Conservation (phyloP, 805 yeast genomes). For the Zygoascus flipseniorum region DNA sequence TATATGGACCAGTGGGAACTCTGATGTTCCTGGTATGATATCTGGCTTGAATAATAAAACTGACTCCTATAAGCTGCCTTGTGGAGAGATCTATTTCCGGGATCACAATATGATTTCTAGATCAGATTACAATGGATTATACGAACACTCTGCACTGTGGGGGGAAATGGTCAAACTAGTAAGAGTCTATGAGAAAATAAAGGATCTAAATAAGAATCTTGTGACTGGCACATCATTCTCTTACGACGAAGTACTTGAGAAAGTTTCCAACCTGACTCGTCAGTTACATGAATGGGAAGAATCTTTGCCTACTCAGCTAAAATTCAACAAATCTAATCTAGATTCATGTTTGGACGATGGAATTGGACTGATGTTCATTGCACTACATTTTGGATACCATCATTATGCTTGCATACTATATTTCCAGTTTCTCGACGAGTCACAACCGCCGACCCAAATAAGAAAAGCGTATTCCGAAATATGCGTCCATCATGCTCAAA, state of each 20-base stretch:
- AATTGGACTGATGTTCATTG: conserved; percentile 6
- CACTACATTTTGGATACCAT: conserved; percentile 7
- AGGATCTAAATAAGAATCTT: conserved; percentile 2
- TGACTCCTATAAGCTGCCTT: not conserved
- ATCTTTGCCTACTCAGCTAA: conserved; percentile 1
- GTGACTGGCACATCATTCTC: not conserved
- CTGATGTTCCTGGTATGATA: conserved; percentile 3
- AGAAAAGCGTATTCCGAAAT: conserved; percentile 2
- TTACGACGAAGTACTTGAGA: not conserved
- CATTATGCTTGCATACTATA: conserved; percentile 4
- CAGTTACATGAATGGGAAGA: conserved; percentile 2
- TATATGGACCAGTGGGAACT: conserved; percentile 5
- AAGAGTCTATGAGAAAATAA: conserved; percentile 4
- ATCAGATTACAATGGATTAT: not conserved
- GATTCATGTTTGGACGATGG: not conserved
- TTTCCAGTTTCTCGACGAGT: conserved; percentile 8
- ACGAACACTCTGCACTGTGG: conserved; percentile 3
- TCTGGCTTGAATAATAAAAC: not conserved
- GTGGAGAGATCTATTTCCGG: conserved; percentile 3
- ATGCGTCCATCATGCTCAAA: conserved; percentile 3
- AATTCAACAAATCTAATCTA: conserved; percentile 4
- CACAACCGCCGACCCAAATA: not conserved
- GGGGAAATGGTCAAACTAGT: conserved; percentile 6
- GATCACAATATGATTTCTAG: not conserved
- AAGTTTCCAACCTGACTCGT: not conserved